Conservation (phyloP, 768 basidiomycete genomes). For the Hortiboletus flavorubellus region DNA sequence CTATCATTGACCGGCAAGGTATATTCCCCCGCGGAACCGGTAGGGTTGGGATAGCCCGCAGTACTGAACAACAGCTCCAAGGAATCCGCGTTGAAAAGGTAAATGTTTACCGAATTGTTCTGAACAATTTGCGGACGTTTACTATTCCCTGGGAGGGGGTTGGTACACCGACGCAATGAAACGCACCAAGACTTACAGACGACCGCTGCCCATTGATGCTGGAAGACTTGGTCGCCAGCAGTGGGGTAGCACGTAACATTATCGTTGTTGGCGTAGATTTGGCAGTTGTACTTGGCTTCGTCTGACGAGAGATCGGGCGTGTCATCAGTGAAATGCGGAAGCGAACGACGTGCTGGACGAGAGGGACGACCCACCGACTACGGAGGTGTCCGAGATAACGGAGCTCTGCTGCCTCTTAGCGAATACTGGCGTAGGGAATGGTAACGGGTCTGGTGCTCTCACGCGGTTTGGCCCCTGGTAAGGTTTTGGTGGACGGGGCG, state of each 20-base stretch:
- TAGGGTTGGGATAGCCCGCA: slow-evolving; percentile 46
- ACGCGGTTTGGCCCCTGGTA: slow-evolving; percentile 32
- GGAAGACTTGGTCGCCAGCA: slow-evolving; percentile 50
- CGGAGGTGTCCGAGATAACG: slow-evolving; percentile 22
- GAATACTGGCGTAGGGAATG: slow-evolving; percentile 9
- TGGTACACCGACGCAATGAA: slow-evolving; percentile 9
- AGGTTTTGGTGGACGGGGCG: slow-evolving; percentile 31
- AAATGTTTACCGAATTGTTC: slow-evolving; percentile 65
- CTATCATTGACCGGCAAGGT: slow-evolving; percentile 63
- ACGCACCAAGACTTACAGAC: slow-evolving; percentile 59
- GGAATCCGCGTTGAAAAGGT: slow-evolving; percentile 73
- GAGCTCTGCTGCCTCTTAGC: slow-evolving; percentile 27
- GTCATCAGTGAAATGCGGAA: slow-evolving; percentile 8
- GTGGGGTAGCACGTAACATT: slow-evolving; percentile 78
- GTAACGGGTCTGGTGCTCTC: slow-evolving; percentile 31
- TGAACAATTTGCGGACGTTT: slow-evolving; percentile 63
- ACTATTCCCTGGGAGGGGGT: slow-evolving; percentile 62
- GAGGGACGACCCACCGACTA: slow-evolving; percentile 27
- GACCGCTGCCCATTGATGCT: slow-evolving; percentile 72
- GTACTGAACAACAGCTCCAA: slow-evolving; percentile 44
- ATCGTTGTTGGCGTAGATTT: slow-evolving; percentile 60
- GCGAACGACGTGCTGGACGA: slow-evolving; percentile 4
- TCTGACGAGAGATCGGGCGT: slow-evolving; percentile 17
- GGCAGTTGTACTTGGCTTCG: slow-evolving; percentile 46
- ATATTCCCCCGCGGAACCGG: slow-evolving; percentile 52